These are phyloP conservation scores for Novymonas esmeraldas DNA, from an alignment of 208 protist genomes.

Conservation along the genomic window DNA sequence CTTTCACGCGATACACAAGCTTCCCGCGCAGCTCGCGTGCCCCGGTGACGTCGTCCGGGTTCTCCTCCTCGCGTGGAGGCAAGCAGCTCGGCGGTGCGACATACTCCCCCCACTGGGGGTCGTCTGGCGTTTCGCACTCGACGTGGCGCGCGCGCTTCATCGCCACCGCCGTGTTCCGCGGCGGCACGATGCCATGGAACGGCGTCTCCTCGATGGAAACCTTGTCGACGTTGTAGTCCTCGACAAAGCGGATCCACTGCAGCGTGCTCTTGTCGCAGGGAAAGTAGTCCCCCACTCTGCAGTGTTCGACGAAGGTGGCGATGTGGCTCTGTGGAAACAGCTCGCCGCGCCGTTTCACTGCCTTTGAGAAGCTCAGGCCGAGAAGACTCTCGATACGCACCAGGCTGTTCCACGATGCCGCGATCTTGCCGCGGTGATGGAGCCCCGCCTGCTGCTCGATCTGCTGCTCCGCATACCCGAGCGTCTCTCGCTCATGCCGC, in stretches of 20 bases:
- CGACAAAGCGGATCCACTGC: conserved; percentile 56
- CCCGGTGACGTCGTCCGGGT: conserved; percentile 69
- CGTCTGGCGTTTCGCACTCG: conserved; percentile 37
- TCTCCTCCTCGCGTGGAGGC: conserved; percentile 24
- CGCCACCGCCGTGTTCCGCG: conserved; percentile 26
- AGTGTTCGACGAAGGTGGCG: conserved; percentile 54
- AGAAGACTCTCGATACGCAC: conserved; percentile 58
- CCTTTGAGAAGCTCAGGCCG: conserved; percentile 68
- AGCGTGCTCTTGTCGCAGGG: conserved; percentile 56
- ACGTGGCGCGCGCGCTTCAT: background rate
- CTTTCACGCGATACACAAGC: conserved; percentile 62
- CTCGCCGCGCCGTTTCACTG: conserved; percentile 46
- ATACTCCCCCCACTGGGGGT: conserved; percentile 33
- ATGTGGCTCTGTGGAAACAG: conserved; percentile 48
- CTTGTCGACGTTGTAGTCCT: conserved; percentile 55
- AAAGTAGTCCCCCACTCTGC: conserved; percentile 72
- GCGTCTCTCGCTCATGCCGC: conserved; percentile 63
- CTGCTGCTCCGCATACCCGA: conserved; percentile 78
- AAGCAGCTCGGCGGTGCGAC: conserved; percentile 23
- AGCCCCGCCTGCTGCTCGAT: conserved; percentile 61
- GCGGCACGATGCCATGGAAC: conserved; percentile 44
- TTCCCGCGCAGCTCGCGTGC: conserved; percentile 58
- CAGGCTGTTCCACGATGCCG: conserved; percentile 73
- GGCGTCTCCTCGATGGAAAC: conserved; percentile 56
- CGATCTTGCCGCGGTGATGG: conserved; percentile 39